phyloP scores from a whole-genome alignment of 2,329 filamentous ascomycete species.

The Alternaria burnsii region DNA sequence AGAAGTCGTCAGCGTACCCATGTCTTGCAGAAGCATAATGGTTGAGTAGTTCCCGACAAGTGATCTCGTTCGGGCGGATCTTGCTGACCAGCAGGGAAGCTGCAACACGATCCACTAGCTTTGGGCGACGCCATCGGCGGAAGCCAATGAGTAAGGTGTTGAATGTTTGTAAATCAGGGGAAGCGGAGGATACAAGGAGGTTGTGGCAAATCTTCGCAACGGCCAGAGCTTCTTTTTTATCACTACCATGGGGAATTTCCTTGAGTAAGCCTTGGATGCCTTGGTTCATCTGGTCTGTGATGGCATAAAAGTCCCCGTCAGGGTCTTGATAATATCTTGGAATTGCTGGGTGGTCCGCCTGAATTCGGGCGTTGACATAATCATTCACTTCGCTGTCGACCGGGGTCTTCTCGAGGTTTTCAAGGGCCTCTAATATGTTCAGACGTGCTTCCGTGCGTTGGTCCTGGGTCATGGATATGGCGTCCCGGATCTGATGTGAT shows the following conservation, averaged over 20 bases:
- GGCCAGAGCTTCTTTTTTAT: conserved; percentile 23
- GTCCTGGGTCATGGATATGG: conserved; percentile 11
- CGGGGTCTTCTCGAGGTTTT: conserved; percentile 19
- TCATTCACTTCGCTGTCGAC: conserved; percentile 24
- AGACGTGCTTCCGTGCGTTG: conserved; percentile 14
- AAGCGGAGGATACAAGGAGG: conserved; percentile 67
- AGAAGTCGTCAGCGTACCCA: conserved; percentile 42
- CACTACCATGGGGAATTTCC: conserved; percentile 22
- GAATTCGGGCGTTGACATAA: conserved; percentile 15
- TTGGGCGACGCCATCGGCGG: conserved; percentile 34
- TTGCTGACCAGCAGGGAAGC: conserved; percentile 46
- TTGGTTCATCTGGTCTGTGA: conserved; percentile 42
- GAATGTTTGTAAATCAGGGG: conserved; percentile 73
- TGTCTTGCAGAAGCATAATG: conserved; percentile 49
- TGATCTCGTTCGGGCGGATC: conserved; percentile 58
- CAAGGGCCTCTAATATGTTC: conserved; percentile 29
- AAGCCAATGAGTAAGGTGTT: conserved; percentile 77
- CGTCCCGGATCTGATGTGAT: conserved; percentile 31
- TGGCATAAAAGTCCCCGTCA: conserved; percentile 46
- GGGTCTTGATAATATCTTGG: conserved; percentile 52
- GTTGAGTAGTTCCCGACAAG: conserved; percentile 52
- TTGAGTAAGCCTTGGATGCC: conserved; percentile 36
- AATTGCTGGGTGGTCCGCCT: conserved; percentile 21
- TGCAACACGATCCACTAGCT: conserved; percentile 43
- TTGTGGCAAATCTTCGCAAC: conserved; percentile 65